Evolutionary conservation across 2,329 filamentous ascomycete genomes (phyloP), one percentile per base, ranked within the genome.

Genomic region (Xylaria sp.): DNA sequence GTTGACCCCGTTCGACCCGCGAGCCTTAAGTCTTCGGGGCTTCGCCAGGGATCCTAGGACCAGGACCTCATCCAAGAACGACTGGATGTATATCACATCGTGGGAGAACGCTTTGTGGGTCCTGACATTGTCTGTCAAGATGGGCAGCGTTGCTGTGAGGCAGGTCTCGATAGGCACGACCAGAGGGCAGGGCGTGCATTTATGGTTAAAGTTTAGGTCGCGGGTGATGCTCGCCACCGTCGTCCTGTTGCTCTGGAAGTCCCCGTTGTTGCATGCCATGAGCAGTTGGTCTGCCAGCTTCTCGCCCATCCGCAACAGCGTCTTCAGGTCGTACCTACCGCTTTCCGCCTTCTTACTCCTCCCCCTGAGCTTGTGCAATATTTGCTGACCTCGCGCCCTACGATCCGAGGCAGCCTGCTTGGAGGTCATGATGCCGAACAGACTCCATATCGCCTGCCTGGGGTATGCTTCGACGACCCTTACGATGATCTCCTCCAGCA

Each of bases 31-130:
- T 63, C 93, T 94, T 46, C 93, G 86, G 11, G 95, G 94, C 63
- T 94, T 92, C 53, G 96, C 93, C 2, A 99, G 81, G 1, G 95
- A 99, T 52, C 89, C 91, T 18, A 99, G 78, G 3, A 99, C 90
- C 20, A 96, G 76, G 0, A 97, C 94, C 53, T 97, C 90, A 63
- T 99, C 93, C 38, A 88, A 74, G 71, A 99, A 95, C 16, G 78
- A 79, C 8, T 81, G 80, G 52, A 99, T 93, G 0, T 90, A 94
- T 39, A 96, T 87, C 16, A 92, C 86, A 59, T 97, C 91, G 41
- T 88, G 82, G 3, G 91, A 88, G 67, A 99, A 99, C 0, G 94
- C 89, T 67, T 90, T 88, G 77, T 97, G 92, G 44, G 86, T 87
- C 66, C 83, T 85, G 45, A 88, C 78, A 41, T 85, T 85, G 59